Evolutionary conservation across 306 rosid genomes (phyloP), one percentile per base, ranked within the genome.

Genomic region (Rosa persica): DNA sequence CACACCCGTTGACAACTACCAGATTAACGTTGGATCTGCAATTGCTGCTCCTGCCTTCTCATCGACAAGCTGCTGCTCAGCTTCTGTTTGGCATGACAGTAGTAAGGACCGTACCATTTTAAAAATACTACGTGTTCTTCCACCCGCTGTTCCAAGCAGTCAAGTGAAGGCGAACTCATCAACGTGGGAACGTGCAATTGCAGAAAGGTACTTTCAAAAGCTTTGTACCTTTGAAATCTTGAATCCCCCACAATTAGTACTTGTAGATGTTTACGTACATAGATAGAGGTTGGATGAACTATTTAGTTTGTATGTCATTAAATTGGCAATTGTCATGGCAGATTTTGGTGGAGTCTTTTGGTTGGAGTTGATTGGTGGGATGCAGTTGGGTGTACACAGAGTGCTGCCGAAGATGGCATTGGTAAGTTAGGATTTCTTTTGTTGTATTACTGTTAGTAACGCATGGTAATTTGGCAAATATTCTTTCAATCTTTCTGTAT

Each of bases 341-440:
- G 99, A 86, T 95, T 95, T 89, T 95, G 99, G 99, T 95, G 99
- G 99, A 95, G 99, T 87, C 96, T 95, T 85, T 86, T 91, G 83
- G 98, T 91, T 84, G 98, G 99, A 58, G 99, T 95, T 85, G 98
- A 95, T 89, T 95, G 99, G 98, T 95, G 99, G 99, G 99, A 95
- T 90, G 99, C 99, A 74, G 97, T 95, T 79, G 99, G 98, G 67
- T 93, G 98, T 80, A 93, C 98, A 5, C 99, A 95, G 85, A 95
- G 99, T 90, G 99, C 99, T 83, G 95, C 99, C 4, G 99, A 95
- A 86, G 99, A 95, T 80, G 94, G 96, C 78, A 95, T 93, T 82
- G 98, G 99, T 95, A 81, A 81, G 44, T 52, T 57, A 25, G 42
- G 58, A 54, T 66, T 64, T 47, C 8, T 58, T 12, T 72, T 60